Conservation (phyloP, 2,329 filamentous ascomycete species). For the Canariomyces notabilis region DNA sequence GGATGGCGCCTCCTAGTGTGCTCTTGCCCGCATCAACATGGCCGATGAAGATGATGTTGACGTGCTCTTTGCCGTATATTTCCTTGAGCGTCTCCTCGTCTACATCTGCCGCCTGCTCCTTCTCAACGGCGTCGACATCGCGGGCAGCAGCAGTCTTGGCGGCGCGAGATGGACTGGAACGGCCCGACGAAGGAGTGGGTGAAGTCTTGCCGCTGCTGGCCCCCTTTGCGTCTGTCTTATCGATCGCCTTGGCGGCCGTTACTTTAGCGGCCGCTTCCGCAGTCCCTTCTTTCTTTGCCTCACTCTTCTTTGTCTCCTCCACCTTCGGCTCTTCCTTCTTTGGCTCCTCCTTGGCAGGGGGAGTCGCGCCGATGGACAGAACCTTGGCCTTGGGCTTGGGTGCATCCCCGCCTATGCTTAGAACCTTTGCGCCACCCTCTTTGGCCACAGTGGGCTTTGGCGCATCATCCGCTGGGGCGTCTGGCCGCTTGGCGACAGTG, state of each 20-base stretch:
- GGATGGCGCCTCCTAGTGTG: conserved; percentile 86
- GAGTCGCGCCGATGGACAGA: conserved; percentile 63
- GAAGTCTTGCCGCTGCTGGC: conserved; percentile 66
- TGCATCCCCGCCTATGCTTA: conserved; percentile 55
- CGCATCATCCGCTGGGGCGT: conserved; percentile 38
- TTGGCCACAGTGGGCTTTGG: conserved; percentile 50
- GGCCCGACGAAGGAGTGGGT: conserved; percentile 75
- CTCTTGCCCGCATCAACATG: conserved; percentile 99
- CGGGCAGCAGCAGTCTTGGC: conserved; percentile 50
- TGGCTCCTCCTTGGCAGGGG: conserved; percentile 48
- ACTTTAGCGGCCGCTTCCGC: conserved; percentile 75
- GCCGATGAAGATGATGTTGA: conserved; percentile 66
- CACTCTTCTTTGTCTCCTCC: conserved; percentile 47
- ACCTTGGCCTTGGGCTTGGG: conserved; percentile 60
- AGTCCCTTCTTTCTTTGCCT: conserved; percentile 38
- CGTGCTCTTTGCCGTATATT: conserved; percentile 87
- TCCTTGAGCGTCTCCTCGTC: conserved; percentile 74
- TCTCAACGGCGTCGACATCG: conserved; percentile 76
- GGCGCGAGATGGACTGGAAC: conserved; percentile 69
- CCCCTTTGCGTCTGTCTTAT: conserved; percentile 74
- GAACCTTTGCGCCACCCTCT: conserved; percentile 57
- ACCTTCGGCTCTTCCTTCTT: conserved; percentile 45
- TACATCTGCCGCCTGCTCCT: conserved; percentile 73
- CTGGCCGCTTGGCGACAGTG: conserved; percentile 60
- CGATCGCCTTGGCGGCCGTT: conserved; percentile 82